Conservation (phyloP, 202 grass and related monocot genomes). For the Sporobolus alterniflorus region DNA sequence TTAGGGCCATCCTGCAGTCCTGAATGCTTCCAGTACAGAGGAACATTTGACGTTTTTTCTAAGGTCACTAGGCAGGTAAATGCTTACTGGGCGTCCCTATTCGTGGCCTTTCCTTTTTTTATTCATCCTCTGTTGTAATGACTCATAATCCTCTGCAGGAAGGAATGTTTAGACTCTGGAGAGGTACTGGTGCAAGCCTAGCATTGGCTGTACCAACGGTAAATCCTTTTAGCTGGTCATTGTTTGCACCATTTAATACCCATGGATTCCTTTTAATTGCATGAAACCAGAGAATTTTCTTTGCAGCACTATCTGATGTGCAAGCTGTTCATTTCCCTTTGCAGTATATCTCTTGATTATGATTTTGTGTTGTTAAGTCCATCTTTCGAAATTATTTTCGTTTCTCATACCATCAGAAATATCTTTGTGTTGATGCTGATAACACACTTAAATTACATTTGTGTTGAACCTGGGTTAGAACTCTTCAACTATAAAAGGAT, state of each 20-base stretch:
- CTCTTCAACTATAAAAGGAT: background rate
- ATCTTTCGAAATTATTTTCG: background rate
- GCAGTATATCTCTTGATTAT: background rate
- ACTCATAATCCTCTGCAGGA: slow-evolving; percentile 53
- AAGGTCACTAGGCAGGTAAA: slow-evolving; percentile 84
- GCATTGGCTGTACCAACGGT: slow-evolving; percentile 85
- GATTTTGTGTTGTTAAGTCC: background rate
- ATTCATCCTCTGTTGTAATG: slow-evolving; percentile 26
- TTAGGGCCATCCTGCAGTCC: slow-evolving; percentile 61
- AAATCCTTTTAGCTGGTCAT: slow-evolving; percentile 35
- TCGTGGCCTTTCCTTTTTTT: slow-evolving; percentile 8
- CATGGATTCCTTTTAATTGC: background rate
- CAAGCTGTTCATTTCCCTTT: background rate
- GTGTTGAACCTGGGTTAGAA: background rate
- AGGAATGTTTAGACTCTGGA: slow-evolving; percentile 88
- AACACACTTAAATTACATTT: background rate
- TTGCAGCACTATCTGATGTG: background rate
- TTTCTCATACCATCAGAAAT: background rate
- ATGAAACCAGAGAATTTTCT: background rate
- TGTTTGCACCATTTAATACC: background rate
- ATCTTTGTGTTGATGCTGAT: background rate
- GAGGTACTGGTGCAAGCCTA: slow-evolving; percentile 89
- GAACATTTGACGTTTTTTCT: slow-evolving; percentile 88
- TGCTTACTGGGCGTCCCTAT: background rate
- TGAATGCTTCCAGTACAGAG: slow-evolving; percentile 83